Base-by-base conservation (phyloP, 345 rosid genomes). In the Salix purpurea region DNA sequence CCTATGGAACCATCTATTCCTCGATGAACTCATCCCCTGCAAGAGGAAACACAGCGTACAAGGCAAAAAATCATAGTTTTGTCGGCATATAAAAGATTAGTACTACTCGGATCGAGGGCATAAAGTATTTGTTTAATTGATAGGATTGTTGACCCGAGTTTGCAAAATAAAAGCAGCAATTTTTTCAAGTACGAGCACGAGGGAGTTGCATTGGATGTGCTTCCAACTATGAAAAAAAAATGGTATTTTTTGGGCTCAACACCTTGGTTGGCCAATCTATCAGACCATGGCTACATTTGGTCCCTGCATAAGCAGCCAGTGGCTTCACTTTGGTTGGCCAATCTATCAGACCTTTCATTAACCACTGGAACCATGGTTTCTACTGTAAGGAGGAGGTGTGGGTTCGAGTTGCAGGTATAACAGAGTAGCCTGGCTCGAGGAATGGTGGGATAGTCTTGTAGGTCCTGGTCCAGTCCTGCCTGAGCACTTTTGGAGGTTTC, bases 11-110 rank as follows among this genome's bases (percentile, higher is more conserved):
- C 66, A 56, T 56, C 60, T 40, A 64, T 48, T 7, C 70, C 48
- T 42, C 70, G 24, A 74, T 69, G 58, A 62, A 44, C 8, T 21
- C 36, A 65, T 28, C 66, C 72, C 67, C 7, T 66, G 39, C 4
- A n/a, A 23, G 21, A 50, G 36, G 30, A 9, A 19, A 46, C 74
- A 13, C 65, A 48, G 82, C 82, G 78, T 74, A 21, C 34, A 79
- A 74, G 77, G 69, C 77, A 69, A 69, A 65, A 34, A 39, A 34
- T 9, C 62, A 28, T 9, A 4, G 26, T 56, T 56, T 9, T 56
- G 62, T n/a, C 62, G 62, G 6, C 23, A n/a, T 11, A 9, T 56
- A 56, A n/a, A n/a, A 19, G 9, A n/a, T 8, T 56, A 56, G 3
- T 0, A 40, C 15, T 56, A 1, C 62, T 56, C 11, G 62, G 62